Conservation (phyloP, 306 rosid species). For the Pyrus betulifolia region DNA sequence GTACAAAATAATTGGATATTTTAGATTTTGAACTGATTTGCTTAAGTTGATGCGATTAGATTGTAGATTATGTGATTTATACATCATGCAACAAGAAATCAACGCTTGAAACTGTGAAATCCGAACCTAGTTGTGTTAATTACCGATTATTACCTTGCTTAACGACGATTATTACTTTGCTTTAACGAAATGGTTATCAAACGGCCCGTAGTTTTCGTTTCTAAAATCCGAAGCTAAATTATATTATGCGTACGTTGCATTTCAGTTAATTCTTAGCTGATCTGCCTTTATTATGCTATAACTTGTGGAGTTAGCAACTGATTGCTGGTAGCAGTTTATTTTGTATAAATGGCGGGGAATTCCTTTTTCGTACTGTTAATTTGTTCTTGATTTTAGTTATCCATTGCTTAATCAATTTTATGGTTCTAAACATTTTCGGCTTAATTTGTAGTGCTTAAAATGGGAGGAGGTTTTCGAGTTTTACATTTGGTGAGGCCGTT, state of each 20-base stretch:
- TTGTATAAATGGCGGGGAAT: background rate
- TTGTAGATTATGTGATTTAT: background rate
- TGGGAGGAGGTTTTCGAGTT: constrained; percentile 83
- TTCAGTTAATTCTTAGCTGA: background rate
- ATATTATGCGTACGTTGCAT: background rate
- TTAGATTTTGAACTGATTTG: background rate
- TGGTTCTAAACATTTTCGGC: background rate
- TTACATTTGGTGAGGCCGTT: constrained; percentile 82
- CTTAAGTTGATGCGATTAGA: background rate
- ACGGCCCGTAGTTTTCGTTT: no score
- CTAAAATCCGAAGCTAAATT: no score
- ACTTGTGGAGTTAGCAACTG: background rate
- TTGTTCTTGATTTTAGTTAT: background rate
- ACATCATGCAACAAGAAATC: background rate
- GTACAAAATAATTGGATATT: background rate
- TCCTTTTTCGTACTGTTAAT: background rate
- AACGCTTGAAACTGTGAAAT: background rate
- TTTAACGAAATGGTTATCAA: no score
- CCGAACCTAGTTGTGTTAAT: background rate
- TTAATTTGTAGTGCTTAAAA: constrained; percentile 14
- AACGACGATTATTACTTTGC: background rate
- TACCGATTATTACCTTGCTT: background rate
- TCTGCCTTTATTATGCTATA: background rate
- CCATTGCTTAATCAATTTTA: background rate
- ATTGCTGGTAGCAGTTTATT: background rate